Percentiles rank a stretch among this genome's conserved stretches.
Evolutionary conservation across 768 basidiomycete genomes (phyloP).

Genomic region (Boletus barrowsii): DNA sequence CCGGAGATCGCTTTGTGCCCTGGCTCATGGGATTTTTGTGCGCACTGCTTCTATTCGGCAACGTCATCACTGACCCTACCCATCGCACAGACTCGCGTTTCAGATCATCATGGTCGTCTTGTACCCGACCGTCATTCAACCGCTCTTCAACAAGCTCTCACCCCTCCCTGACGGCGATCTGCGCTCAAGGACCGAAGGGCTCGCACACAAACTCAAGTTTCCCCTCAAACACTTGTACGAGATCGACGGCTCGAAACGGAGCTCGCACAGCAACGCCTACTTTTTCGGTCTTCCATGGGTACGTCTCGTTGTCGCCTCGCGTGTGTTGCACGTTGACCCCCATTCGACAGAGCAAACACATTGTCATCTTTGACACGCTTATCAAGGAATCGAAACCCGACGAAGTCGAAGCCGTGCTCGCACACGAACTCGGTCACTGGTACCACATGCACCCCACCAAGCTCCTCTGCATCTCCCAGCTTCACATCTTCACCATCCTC

Average conservation of each 20-base stretch:
- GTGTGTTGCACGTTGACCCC: too few species aligned
- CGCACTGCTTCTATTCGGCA: slow-evolving; percentile 16
- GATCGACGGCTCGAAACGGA: slow-evolving; percentile 95
- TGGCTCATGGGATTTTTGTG: slow-evolving; percentile 94
- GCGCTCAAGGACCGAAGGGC: slow-evolving; percentile 67
- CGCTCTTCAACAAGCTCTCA: slow-evolving; percentile 95
- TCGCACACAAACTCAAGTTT: slow-evolving; percentile 84
- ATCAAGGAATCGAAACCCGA: slow-evolving; percentile 88
- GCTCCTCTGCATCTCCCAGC: slow-evolving; percentile 78
- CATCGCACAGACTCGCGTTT: slow-evolving; percentile 59
- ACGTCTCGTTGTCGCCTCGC: slow-evolving; percentile 13
- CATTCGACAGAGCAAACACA: slow-evolving; percentile 71
- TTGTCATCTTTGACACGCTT: slow-evolving; percentile 96
- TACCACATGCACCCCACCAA: slow-evolving; percentile 88
- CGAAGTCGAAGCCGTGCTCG: slow-evolving; percentile 96
- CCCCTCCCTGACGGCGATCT: slow-evolving; percentile 78
- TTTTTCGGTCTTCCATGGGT: slow-evolving; percentile 98
- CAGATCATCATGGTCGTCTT: slow-evolving; percentile 81
- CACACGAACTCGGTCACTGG: slow-evolving; percentile 98
- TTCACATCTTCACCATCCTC: slow-evolving; percentile 85
- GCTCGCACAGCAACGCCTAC: slow-evolving; percentile 96
- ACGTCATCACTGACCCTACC: not conserved
- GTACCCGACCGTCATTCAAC: slow-evolving; percentile 87
- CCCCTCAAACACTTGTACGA: slow-evolving; percentile 94
- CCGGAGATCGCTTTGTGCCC: slow-evolving; percentile 87